A percentile compares a stretch with the other conserved stretches of the same genome.
Evolutionary conservation across 805 yeast genomes (phyloP).

Genomic region (Ogataea pilisensis): DNA sequence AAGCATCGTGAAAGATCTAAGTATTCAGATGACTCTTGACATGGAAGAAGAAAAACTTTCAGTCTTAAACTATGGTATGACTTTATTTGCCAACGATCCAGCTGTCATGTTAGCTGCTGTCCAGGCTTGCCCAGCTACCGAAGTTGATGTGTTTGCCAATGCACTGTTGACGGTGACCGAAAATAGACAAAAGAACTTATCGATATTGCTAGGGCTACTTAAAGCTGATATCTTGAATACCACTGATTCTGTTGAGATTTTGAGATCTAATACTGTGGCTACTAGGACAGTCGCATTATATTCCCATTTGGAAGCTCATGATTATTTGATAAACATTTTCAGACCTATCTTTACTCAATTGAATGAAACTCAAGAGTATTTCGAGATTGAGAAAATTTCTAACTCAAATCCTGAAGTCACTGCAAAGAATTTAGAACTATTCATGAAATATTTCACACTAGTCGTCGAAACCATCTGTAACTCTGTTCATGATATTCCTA

Average conservation of each 20-base stretch:
- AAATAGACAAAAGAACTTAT: constrained; percentile 32
- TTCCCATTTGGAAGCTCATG: constrained; percentile 62
- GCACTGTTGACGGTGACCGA: constrained; percentile 56
- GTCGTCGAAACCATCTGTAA: constrained; percentile 56
- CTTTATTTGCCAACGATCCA: constrained; percentile 28
- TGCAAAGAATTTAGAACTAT: constrained; percentile 40
- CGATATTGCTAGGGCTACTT: constrained; percentile 51
- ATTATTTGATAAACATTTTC: constrained; percentile 50
- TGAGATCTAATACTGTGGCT: constrained; percentile 78
- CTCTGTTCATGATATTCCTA: constrained; percentile 59
- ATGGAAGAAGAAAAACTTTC: constrained; percentile 6
- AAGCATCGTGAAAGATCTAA: constrained; percentile 43
- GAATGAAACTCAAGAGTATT: constrained; percentile 42
- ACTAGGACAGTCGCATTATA: constrained; percentile 71
- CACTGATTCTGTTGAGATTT: constrained; percentile 62
- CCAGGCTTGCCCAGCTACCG: constrained; percentile 59
- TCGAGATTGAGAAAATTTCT: constrained; percentile 59
- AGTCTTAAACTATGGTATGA: constrained; percentile 11
- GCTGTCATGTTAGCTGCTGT: constrained; percentile 50
- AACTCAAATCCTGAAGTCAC: constrained; percentile 32
- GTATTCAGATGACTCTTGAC: constrained; percentile 17
- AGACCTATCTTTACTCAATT: constrained; percentile 55
- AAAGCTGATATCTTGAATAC: constrained; percentile 59
- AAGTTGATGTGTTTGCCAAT: constrained; percentile 67
- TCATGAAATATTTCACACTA: constrained; percentile 51